Percentiles rank a stretch among this genome's conserved stretches.
Conservation (phyloP, 495 filamentous ascomycete species). For the Neurospora sublineolata region DNA sequence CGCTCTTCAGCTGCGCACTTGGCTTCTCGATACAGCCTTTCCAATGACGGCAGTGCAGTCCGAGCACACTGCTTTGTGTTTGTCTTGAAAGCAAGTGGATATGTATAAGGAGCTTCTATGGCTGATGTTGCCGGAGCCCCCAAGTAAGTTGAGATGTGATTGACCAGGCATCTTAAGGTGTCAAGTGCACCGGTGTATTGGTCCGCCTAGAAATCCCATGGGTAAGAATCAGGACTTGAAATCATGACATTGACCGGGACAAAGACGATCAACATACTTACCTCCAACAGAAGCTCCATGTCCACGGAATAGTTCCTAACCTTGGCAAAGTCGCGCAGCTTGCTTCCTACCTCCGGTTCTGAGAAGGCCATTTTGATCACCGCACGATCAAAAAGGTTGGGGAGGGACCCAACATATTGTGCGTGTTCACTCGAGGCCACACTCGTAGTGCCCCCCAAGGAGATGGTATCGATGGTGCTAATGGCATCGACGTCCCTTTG, state of each 20-base stretch:
- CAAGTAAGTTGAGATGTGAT: conserved; percentile 34
- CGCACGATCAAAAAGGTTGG: conserved; percentile 33
- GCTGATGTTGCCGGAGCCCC: conserved; percentile 28
- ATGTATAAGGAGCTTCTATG: conserved; percentile 24
- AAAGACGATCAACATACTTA: conserved; percentile 15
- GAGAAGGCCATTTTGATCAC: conserved; percentile 37
- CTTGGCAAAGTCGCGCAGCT: conserved; percentile 33
- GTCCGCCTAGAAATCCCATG: conserved; percentile 13
- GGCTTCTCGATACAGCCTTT: conserved; percentile 34
- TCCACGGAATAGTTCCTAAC: conserved; percentile 31
- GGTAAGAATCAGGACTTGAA: not conserved
- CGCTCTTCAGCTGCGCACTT: conserved; percentile 31
- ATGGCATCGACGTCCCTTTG: conserved; percentile 5
- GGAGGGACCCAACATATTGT: conserved; percentile 4
- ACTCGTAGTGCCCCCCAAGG: not conserved
- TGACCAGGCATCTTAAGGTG: conserved; percentile 29
- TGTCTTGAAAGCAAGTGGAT: conserved; percentile 23
- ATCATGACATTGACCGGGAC: no score
- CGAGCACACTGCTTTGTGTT: conserved; percentile 31
- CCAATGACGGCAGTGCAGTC: conserved; percentile 30
- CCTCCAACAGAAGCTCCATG: conserved; percentile 39
- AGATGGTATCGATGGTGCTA: conserved; percentile 11
- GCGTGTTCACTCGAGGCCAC: not conserved
- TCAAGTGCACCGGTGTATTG: conserved; percentile 24
- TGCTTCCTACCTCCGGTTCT: conserved; percentile 31